A percentile compares a stretch with the other conserved stretches of the same genome.
Evolutionary conservation across 2,329 filamentous ascomycete species (phyloP).

Genomic region (Trichoderma aggressivum): DNA sequence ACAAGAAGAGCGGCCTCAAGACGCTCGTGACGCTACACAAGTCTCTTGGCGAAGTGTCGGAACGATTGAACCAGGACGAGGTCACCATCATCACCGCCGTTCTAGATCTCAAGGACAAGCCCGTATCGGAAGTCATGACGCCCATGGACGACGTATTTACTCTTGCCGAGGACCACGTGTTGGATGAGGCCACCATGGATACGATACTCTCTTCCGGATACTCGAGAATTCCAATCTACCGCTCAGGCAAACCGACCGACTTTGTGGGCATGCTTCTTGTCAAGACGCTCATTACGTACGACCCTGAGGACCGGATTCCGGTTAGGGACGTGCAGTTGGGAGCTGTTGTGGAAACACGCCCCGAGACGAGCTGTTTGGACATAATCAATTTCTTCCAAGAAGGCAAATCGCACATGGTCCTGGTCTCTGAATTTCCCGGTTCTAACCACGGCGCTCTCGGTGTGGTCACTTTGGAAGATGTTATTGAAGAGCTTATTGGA

Average conservation of each 20-base stretch:
- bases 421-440: conserved; percentile 88
- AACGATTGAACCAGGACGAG: conserved; percentile 93
- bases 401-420: conserved; percentile 97
- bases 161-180: conserved; percentile 88
- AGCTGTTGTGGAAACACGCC: conserved; percentile 88
- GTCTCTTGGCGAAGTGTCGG: conserved; percentile 78
- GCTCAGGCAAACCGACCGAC: conserved; percentile 76
- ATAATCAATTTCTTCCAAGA: conserved; percentile 99
- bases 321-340: conserved; percentile 91
- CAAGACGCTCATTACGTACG: conserved; percentile 98
- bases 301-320: conserved; percentile 83
- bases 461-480: conserved; percentile 94
- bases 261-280: conserved; percentile 98
- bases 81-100: conserved; percentile 98
- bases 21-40: conserved; percentile 94
- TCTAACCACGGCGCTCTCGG: conserved; percentile 86
- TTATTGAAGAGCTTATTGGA: conserved; percentile 97
- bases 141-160: conserved; percentile 97
- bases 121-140: conserved; percentile 95
- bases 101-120: conserved; percentile 91
- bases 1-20: conserved; percentile 97
- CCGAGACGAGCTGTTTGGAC: conserved; percentile 93
- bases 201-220: conserved; percentile 90
- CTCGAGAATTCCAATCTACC: conserved; percentile 91
- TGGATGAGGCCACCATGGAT: conserved; percentile 94